Evolutionary conservation across 352 stramenopile genomes (phyloP).

Genomic region (Peronosclerospora sorghi): DNA sequence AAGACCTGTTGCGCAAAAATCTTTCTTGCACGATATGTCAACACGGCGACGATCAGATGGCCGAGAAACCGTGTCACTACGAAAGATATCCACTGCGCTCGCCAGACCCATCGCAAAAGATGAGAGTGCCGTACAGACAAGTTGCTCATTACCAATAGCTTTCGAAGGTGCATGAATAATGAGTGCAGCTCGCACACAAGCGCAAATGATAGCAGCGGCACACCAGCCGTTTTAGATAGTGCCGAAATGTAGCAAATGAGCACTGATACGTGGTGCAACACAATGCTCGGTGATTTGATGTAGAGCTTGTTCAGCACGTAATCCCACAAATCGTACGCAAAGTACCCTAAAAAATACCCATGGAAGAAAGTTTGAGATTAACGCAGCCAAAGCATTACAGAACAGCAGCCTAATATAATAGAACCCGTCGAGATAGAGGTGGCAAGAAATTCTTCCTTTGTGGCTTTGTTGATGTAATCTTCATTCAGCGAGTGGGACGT

Average conservation of each 20-base stretch:
- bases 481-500: conserved; percentile 38
- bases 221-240: conserved; percentile 56
- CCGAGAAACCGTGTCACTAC: conserved; percentile 28
- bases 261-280: conserved; percentile 67
- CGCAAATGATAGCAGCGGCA: conserved; percentile 59
- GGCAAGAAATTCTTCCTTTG: conserved; percentile 32
- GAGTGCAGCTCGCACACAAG: conserved; percentile 74
- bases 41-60: conserved; percentile 28
- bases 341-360: conserved; percentile 37
- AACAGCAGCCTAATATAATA: neutral
- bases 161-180: conserved; percentile 62
- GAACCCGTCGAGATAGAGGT: conserved; percentile 56
- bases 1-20: conserved; percentile 39
- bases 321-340: conserved; percentile 76
- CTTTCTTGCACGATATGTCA: conserved; percentile 31
- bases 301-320: conserved; percentile 64
- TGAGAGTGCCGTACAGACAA: conserved; percentile 23
- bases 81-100: conserved; percentile 48
- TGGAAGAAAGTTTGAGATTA: neutral
- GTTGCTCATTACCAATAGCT: conserved; percentile 60
- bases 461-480: conserved; percentile 31
- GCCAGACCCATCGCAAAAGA: conserved; percentile 35
- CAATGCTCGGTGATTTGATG: conserved; percentile 55
- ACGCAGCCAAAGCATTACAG: neutral
- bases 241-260: conserved; percentile 74